A percentile compares a stretch with the other conserved stretches of the same genome.
These are phyloP conservation scores for Monosporozyma siamensis DNA, from an alignment of 805 yeast genomes.

Conservation along the genomic window DNA sequence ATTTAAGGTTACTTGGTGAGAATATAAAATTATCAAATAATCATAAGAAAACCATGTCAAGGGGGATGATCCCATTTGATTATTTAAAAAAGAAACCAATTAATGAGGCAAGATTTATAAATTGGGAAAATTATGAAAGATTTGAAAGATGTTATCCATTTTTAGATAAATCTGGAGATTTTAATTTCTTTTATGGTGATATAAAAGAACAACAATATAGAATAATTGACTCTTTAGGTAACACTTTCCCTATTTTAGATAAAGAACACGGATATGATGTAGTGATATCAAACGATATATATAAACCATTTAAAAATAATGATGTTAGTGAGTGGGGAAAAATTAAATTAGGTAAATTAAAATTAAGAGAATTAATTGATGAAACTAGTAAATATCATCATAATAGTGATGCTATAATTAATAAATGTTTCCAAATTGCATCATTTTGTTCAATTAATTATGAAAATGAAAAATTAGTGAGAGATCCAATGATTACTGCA, in stretches of 20 bases:
- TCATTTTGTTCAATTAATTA: constrained; percentile 35
- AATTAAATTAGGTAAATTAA: constrained; percentile 44
- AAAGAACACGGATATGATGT: constrained; percentile 11
- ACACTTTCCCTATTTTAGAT: constrained; percentile 25
- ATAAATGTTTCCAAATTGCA: constrained; percentile 45
- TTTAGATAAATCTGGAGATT: constrained; percentile 21
- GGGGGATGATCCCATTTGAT: constrained; percentile 39
- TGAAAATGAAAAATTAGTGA: constrained; percentile 25
- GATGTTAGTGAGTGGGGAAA: constrained; percentile 50
- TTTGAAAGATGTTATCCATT: constrained; percentile 16
- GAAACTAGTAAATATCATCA: constrained; percentile 9
- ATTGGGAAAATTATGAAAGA: constrained; percentile 23
- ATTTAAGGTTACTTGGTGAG: constrained; percentile 42
- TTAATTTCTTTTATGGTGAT: constrained; percentile 34
- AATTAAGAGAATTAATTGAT: constrained; percentile 30
- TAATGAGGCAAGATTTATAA: constrained; percentile 11
- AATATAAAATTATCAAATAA: neutral
- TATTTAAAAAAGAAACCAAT: constrained; percentile 27
- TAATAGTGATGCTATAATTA: constrained; percentile 33
- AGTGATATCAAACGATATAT: constrained; percentile 29
- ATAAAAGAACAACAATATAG: constrained; percentile 15
- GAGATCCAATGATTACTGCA: constrained; percentile 35
- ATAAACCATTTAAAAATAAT: constrained; percentile 7
- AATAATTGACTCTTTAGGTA: constrained; percentile 24
- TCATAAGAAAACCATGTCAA: constrained; percentile 23